Evolutionary conservation across 192 early-diverging fungal genomes (phyloP), one percentile per base, ranked within the genome.

Genomic region (Martensiomyces pterosporus): DNA sequence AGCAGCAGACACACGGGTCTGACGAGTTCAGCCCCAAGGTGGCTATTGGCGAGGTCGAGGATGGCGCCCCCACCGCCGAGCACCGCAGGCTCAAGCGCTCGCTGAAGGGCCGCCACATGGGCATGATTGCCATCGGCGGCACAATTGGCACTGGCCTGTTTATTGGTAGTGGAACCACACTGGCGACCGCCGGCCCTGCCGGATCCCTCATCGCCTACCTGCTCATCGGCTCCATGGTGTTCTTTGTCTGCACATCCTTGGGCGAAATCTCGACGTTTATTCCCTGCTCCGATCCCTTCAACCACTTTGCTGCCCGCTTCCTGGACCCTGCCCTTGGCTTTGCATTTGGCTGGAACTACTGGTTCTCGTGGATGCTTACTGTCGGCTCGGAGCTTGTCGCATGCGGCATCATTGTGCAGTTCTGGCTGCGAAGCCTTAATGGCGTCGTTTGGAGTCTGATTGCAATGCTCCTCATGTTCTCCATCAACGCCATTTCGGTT

Each of bases 211-310:
- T 89, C 12, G 86, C 90, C 16, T 95, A 87, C 50, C 39, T 60
- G 19, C 53, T 84, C 24, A 86, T 85, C 18, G 85, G 83, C 14
- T 69, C 70, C 5, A 82, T 85, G 64, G 83, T 85, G 9, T 88
- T 78, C 34, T 88, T 83, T 43, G 76, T 88, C 24, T 80, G 86
- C 65, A 89, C 84, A 6, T 86, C 83, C 56, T 76, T 95, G 49
- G 90, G 87, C 52, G 92, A 95, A 60, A 86, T 94, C 83, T 79
- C 87, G 2, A 82, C 92, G 0, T 82, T 82, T 33, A 82, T 94
- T 34, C 88, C 92, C 4, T 79, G 87, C 0, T 80, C 88, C 1
- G 92, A 90, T 19, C 82, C 84, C 9, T 93, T 93, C 55, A 88
- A 85, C 43, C 84, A 82, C 39, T 87, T 86, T 61, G 86, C 83